Evolutionary conservation across 176 grass and related monocot genomes (phyloP), one percentile per base, ranked within the genome.

Genomic region (Hyparrhenia diplandra): DNA sequence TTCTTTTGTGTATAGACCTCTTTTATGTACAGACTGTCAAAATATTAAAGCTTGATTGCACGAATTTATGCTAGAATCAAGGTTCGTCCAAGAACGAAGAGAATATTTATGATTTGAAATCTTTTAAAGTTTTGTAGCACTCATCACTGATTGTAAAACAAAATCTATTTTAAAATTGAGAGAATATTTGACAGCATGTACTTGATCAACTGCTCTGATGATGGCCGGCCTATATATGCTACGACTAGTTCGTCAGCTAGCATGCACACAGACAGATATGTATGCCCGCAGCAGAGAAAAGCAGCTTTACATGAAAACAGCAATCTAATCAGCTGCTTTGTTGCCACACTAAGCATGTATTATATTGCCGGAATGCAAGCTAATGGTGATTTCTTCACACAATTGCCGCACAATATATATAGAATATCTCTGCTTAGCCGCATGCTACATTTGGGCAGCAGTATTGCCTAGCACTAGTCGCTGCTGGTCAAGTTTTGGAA

Each of bases 401-500:
- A 31, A 36, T 73, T 83, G 74, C 46, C 66, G 18, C 60, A 76
- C 4, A 75, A 87, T 17, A 42, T 40, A 40, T 10, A 14, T 51
- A 82, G 49, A 21, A 61, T 65, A 80, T 34, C 62, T n/a, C 5
- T 64, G 55, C 71, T 87, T 87, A 83, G 57, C 76, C 34, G 70
- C 57, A 73, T 66, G 10, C 74, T 59, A n/a, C 17, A 67, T 54
- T 73, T 10, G 35, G 86, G 36, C 59, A 78, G 65, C 1, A 58
- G 20, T 67, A 78, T 72, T 88, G 74, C 25, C 25, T 37, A 23
- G 74, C 86, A 88, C 67, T 83, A 83, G 66, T 74, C 35, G 13
- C 32, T 82, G 85, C 73, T 64, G 65, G 79, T 71, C 79, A 52
- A 32, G 65, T 77, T 77, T 77, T 71, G 66, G 80, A 77, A 83